Percentiles rank a stretch among this genome's conserved stretches.
Conservation (phyloP, 2,329 filamentous ascomycete species). For the Neofusicoccum parvum region DNA sequence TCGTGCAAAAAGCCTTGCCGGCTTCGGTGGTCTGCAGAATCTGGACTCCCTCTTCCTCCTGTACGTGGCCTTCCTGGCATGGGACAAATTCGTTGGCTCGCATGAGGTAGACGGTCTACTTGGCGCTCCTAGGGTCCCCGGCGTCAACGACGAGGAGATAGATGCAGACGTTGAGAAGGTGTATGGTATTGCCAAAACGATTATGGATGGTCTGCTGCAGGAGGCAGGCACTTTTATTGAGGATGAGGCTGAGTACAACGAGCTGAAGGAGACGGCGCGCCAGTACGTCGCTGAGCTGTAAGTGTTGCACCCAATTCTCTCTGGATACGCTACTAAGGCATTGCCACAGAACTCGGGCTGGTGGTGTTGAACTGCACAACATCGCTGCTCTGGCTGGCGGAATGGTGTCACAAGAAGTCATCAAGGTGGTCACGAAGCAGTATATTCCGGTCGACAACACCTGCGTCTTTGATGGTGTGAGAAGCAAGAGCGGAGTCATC, state of each 20-base stretch:
- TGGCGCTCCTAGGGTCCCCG: slow-evolving; percentile 40
- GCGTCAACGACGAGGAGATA: slow-evolving; percentile 35
- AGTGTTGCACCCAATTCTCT: slow-evolving; percentile 25
- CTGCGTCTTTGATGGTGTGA: slow-evolving; percentile 64
- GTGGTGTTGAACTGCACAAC: slow-evolving; percentile 88
- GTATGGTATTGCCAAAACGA: slow-evolving; percentile 45
- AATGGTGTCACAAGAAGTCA: slow-evolving; percentile 93
- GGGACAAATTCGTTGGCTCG: slow-evolving; percentile 48
- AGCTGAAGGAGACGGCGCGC: slow-evolving; percentile 38
- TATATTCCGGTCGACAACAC: slow-evolving; percentile 67
- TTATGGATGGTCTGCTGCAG: slow-evolving; percentile 46
- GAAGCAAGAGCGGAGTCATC: slow-evolving; percentile 57
- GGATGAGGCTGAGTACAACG: slow-evolving; percentile 42
- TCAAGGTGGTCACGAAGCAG: slow-evolving; percentile 79
- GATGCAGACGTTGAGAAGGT: slow-evolving; percentile 44
- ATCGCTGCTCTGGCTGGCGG: slow-evolving; percentile 85
- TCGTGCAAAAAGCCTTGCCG: slow-evolving; percentile 46
- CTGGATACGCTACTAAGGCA: background rate
- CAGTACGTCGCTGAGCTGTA: slow-evolving; percentile 48
- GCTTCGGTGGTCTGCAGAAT: slow-evolving; percentile 26
- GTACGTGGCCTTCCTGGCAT: slow-evolving; percentile 55
- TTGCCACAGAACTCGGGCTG: slow-evolving; percentile 58
- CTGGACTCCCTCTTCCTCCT: slow-evolving; percentile 50
- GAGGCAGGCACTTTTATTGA: slow-evolving; percentile 44
- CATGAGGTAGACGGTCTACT: slow-evolving; percentile 40